A percentile compares a stretch with the other conserved stretches of the same genome.
Evolutionary conservation across 2,329 filamentous ascomycete genomes (phyloP).

Genomic region (Verticillium albo-atrum): DNA sequence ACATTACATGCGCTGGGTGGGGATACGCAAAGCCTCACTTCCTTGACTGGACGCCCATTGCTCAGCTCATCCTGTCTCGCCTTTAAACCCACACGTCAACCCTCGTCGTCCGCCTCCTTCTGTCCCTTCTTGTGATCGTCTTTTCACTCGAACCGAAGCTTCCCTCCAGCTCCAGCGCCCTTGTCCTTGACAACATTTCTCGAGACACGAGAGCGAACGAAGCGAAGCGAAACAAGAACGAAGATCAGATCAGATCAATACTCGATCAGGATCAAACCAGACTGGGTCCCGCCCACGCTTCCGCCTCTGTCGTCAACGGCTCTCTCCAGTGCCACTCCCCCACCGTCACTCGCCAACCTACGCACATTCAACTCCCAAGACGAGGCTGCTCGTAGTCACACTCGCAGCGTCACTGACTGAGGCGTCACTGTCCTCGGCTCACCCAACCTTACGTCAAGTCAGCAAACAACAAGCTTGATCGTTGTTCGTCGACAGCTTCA

Average conservation of each 20-base stretch:
- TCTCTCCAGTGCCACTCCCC: constrained; percentile 1
- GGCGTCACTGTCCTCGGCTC: constrained; percentile 1
- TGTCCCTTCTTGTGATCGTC: constrained; percentile 2
- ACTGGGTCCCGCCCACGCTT: too few species aligned
- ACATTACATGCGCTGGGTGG: constrained; percentile 11
- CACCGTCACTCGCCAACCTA: constrained; percentile 3
- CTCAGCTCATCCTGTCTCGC: constrained; percentile 11
- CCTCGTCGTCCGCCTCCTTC: constrained; percentile 5
- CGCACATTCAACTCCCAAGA: constrained; percentile 7
- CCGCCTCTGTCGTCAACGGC: background rate
- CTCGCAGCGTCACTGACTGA: constrained; percentile 3
- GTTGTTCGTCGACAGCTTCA: constrained; percentile 3
- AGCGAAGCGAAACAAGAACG: background rate
- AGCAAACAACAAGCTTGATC: constrained; percentile 1
- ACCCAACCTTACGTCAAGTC: background rate
- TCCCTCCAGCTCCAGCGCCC: constrained; percentile 2
- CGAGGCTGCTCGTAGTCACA: constrained; percentile 8
- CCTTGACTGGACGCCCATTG: constrained; percentile 11
- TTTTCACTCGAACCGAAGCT: background rate
- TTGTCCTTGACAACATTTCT: constrained; percentile 3
- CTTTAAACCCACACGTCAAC: constrained; percentile 12
- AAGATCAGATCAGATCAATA: constrained; percentile 2
- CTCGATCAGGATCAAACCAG: background rate
- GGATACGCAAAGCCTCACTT: constrained; percentile 14
- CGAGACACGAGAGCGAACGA: background rate